Evolutionary conservation across 164 flowering plant genomes (phyloP).

Genomic region (Stephania cephalantha): DNA sequence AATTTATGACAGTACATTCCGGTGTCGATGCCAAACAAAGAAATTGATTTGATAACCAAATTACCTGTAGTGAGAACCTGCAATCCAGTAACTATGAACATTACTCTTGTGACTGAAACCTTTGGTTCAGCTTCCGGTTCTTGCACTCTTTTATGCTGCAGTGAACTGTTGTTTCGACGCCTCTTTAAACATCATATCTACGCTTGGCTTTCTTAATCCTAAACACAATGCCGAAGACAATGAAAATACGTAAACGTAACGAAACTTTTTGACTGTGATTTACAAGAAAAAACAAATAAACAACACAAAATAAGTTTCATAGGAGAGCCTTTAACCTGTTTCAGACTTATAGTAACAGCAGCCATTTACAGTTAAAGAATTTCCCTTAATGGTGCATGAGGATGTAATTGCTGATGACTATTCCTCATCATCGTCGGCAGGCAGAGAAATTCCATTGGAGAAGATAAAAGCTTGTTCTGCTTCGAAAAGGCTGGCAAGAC

Average conservation of each 20-base stretch:
- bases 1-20: background rate
- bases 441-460: constrained; percentile 29
- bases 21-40: too few species aligned
- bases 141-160: background rate
- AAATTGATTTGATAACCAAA: background rate
- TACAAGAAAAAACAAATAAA: background rate
- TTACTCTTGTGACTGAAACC: background rate
- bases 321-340: background rate
- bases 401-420: background rate
- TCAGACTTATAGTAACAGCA: background rate
- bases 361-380: constrained; percentile 12
- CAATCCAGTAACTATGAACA: background rate
- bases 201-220: background rate
- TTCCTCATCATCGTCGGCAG: constrained; percentile 13
- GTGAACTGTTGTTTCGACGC: background rate
- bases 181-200: background rate
- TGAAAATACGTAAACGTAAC: background rate
- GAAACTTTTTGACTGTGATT: background rate
- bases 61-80: background rate
- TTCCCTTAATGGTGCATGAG: constrained; percentile 2
- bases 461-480: constrained; percentile 44
- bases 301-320: background rate
- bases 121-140: background rate
- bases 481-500: constrained; percentile 49
- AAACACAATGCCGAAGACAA: background rate